Percentiles rank a stretch among this genome's conserved stretches.
phyloP scores from a whole-genome alignment of 1,284 basidiomycete genomes.

The Tilletia walkeri region DNA sequence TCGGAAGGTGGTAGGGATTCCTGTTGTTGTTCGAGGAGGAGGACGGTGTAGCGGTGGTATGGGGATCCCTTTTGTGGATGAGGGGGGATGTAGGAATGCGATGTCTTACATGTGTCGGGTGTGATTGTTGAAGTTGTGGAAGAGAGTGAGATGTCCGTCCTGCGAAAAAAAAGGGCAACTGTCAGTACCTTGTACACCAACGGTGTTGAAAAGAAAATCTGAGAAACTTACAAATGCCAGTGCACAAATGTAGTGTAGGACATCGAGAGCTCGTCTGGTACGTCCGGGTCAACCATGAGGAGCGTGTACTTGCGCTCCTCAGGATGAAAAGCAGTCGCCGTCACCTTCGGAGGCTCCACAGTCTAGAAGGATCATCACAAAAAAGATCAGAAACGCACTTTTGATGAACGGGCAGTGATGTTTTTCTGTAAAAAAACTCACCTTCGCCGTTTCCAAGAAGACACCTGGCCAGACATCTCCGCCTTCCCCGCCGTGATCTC shows the following conservation, averaged over 20 bases:
- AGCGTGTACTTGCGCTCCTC: slow-evolving; percentile 83
- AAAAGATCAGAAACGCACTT: background rate
- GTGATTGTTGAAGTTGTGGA: slow-evolving; percentile 61
- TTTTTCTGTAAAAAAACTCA: background rate
- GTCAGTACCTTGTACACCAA: background rate
- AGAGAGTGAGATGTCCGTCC: slow-evolving; percentile 63
- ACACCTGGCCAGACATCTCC: slow-evolving; percentile 70
- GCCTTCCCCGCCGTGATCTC: slow-evolving; percentile 57
- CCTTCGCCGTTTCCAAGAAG: slow-evolving; percentile 18
- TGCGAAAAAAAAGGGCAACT: background rate
- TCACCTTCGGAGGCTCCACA: slow-evolving; percentile 64
- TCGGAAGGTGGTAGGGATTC: background rate
- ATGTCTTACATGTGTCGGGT: slow-evolving; percentile 56
- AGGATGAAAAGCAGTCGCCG: slow-evolving; percentile 73
- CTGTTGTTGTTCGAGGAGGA: slow-evolving; percentile 76
- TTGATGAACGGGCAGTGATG: background rate
- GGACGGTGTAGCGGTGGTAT: slow-evolving; percentile 78
- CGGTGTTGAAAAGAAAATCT: background rate
- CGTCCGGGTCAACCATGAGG: slow-evolving; percentile 84
- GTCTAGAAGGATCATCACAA: slow-evolving; percentile 60
- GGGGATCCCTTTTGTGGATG: slow-evolving; percentile 80
- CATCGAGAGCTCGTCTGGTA: slow-evolving; percentile 69
- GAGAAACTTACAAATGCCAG: slow-evolving; percentile 65
- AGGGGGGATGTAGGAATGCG: slow-evolving; percentile 76
- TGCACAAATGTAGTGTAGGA: slow-evolving; percentile 76